These are phyloP conservation scores for Taxillus chinensis DNA, from an alignment of 164 flowering plant species.

Conservation along the genomic window DNA sequence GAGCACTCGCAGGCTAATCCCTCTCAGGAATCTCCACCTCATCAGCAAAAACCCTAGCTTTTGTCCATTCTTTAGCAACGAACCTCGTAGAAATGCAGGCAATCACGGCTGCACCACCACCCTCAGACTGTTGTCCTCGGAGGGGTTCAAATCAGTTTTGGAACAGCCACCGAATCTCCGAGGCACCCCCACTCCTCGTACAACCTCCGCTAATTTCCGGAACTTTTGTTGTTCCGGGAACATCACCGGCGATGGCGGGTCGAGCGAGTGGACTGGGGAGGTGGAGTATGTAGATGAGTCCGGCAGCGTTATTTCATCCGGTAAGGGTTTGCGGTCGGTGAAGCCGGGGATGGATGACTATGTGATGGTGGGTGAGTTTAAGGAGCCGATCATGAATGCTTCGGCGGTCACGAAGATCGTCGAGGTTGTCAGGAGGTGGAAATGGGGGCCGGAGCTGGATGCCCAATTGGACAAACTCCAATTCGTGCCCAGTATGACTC, in stretches of 20 bases:
- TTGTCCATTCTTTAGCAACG: not conserved
- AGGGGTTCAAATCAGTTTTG: not conserved
- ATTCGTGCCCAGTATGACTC: conserved; percentile 75
- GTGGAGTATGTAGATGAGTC: conserved; percentile 81
- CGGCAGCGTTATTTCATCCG: conserved; percentile 55
- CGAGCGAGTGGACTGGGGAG: conserved; percentile 71
- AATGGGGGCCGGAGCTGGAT: conserved; percentile 98
- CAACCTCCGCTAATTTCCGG: conserved; percentile 17
- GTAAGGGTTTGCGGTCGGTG: conserved; percentile 71
- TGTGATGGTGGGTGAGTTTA: conserved; percentile 78
- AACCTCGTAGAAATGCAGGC: not conserved
- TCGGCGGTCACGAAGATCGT: conserved; percentile 72
- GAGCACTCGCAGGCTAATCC: conserved; percentile 6
- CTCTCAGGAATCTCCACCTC: conserved; percentile 14
- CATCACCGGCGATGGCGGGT: not conserved
- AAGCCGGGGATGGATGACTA: conserved; percentile 85
- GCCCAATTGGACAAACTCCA: conserved; percentile 77
- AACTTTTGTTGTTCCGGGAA: conserved; percentile 43
- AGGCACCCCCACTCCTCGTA: not conserved
- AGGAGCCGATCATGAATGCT: conserved; percentile 61
- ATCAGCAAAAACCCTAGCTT: conserved; percentile 11
- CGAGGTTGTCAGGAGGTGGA: conserved; percentile 87
- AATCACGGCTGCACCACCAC: not conserved
- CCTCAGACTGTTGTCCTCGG: not conserved
- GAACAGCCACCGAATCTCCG: not conserved